Conservation (phyloP, 1,139 yeast genomes). For the Yamadazyma atmosphaerica region DNA sequence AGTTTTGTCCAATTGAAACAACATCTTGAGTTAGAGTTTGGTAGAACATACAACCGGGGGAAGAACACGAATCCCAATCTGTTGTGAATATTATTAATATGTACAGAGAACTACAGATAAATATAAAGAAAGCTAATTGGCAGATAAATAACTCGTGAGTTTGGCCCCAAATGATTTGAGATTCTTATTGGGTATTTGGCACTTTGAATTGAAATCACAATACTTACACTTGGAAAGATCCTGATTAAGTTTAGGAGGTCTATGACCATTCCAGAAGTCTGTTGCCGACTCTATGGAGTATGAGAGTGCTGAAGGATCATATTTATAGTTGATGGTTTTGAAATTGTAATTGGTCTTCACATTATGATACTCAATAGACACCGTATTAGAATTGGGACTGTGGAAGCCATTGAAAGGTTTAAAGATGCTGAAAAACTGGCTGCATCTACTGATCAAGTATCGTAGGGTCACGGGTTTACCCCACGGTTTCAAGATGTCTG, state of each 20-base stretch:
- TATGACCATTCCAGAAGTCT: slow-evolving; percentile 55
- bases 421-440: slow-evolving; percentile 46
- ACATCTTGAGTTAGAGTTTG: slow-evolving; percentile 50
- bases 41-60: slow-evolving; percentile 14
- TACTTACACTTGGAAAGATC: slow-evolving; percentile 45
- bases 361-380: slow-evolving; percentile 56
- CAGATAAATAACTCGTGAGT: slow-evolving; percentile 7
- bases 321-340: slow-evolving; percentile 35
- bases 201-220: slow-evolving; percentile 50
- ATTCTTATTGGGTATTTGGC: slow-evolving; percentile 31
- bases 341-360: slow-evolving; percentile 34
- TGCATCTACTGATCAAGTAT: slow-evolving; percentile 54
- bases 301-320: slow-evolving; percentile 26
- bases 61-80: slow-evolving; percentile 9
- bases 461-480: slow-evolving; percentile 53
- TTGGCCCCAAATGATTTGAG: slow-evolving; percentile 16
- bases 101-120: not conserved
- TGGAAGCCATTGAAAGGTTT: slow-evolving; percentile 29
- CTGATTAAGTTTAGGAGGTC: slow-evolving; percentile 42
- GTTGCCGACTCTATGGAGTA: slow-evolving; percentile 33
- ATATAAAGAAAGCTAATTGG: not conserved
- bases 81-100: not conserved
- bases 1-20: slow-evolving; percentile 47
- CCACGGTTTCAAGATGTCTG: slow-evolving; percentile 41
- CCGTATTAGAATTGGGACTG: slow-evolving; percentile 31